phyloP scores from a whole-genome alignment of 768 basidiomycete species.

The Butyriboletus loyo region DNA sequence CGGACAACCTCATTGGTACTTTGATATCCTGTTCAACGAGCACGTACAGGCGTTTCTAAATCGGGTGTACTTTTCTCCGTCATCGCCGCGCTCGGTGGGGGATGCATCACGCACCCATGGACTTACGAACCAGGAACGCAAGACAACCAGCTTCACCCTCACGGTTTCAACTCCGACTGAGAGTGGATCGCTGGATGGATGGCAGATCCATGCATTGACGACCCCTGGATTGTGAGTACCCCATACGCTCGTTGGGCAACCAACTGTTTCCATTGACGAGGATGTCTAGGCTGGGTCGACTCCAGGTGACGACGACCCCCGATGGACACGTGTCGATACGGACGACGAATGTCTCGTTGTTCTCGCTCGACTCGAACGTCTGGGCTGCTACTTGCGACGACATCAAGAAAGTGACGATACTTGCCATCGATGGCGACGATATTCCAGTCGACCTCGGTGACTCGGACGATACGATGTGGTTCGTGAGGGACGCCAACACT shows the following conservation, averaged over 20 bases:
- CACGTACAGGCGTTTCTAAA: slow-evolving; percentile 58
- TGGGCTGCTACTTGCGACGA: neutral
- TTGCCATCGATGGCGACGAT: slow-evolving; percentile 15
- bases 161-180: slow-evolving; percentile 70
- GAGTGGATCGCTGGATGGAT: slow-evolving; percentile 69
- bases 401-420: neutral
- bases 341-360: slow-evolving; percentile 25
- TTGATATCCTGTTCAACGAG: slow-evolving; percentile 51
- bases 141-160: slow-evolving; percentile 51
- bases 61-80: slow-evolving; percentile 15
- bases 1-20: slow-evolving; percentile 69
- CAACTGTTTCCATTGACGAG: neutral
- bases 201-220: slow-evolving; percentile 53
- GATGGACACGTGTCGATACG: slow-evolving; percentile 11
- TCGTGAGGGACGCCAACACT: slow-evolving; percentile 2
- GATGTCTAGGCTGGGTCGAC: slow-evolving; percentile 17
- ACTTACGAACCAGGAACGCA: neutral
- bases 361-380: slow-evolving; percentile 17
- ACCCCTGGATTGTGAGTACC: slow-evolving; percentile 67
- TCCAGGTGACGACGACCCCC: slow-evolving; percentile 10
- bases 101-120: neutral
- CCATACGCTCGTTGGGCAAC: neutral
- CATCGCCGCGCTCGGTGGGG: neutral
- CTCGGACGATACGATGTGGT: slow-evolving; percentile 2
- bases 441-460: neutral